These are phyloP conservation scores for Chalciporus piperatoides DNA, from an alignment of 1,284 basidiomycete genomes.

Conservation along the genomic window DNA sequence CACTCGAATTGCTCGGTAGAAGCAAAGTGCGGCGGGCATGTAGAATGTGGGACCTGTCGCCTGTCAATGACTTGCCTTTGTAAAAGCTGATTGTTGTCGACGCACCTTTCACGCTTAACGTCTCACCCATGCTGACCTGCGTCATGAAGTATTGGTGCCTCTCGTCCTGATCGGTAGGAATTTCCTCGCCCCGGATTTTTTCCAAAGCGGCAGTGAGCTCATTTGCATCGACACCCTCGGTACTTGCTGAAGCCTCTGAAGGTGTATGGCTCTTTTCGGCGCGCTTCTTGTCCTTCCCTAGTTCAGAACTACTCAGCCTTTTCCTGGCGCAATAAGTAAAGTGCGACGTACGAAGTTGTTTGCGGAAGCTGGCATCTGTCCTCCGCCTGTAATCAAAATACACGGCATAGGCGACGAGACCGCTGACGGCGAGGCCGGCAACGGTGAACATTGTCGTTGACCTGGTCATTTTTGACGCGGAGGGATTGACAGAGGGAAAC, in stretches of 20 bases:
- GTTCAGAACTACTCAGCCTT: slow-evolving; percentile 10
- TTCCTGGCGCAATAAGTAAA: slow-evolving; percentile 9
- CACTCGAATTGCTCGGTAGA: slow-evolving; percentile 91
- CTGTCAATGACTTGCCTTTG: slow-evolving; percentile 1
- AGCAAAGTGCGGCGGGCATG: slow-evolving; percentile 81
- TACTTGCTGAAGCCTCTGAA: slow-evolving; percentile 41
- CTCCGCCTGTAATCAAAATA: slow-evolving; percentile 97
- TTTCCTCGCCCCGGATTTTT: slow-evolving; percentile 58
- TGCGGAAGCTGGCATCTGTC: slow-evolving; percentile 86
- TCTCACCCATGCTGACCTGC: slow-evolving; percentile 86
- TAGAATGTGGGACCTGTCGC: slow-evolving; percentile 70
- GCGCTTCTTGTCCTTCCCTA: slow-evolving; percentile 91
- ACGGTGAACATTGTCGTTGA: slow-evolving; percentile 51
- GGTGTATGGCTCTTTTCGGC: slow-evolving; percentile 74
- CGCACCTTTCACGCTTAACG: slow-evolving; percentile 74
- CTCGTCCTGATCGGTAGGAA: slow-evolving; percentile 67
- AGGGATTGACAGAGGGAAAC: slow-evolving; percentile 5
- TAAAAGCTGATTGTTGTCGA: slow-evolving; percentile 4
- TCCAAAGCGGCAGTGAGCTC: slow-evolving; percentile 61
- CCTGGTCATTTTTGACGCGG: slow-evolving; percentile 39
- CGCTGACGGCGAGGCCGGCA: slow-evolving; percentile 64
- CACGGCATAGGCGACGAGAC: slow-evolving; percentile 73
- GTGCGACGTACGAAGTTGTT: slow-evolving; percentile 73
- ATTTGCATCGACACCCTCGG: slow-evolving; percentile 41
- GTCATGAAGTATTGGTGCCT: slow-evolving; percentile 90